Evolutionary conservation across 495 filamentous ascomycete species (phyloP), one percentile per base, ranked within the genome.

Genomic region (Tuber borchii): DNA sequence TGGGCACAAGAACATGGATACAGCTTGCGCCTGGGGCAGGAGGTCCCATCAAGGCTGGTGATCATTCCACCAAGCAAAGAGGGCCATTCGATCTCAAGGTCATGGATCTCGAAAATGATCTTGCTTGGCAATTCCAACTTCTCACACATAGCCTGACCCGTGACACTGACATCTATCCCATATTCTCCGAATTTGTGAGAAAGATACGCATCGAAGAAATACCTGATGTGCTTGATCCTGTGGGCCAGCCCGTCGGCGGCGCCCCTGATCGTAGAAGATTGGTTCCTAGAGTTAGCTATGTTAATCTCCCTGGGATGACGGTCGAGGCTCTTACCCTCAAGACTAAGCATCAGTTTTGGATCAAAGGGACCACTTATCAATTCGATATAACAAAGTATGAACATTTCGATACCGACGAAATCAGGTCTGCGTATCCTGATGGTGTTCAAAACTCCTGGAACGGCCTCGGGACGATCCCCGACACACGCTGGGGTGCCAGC

Each of bases 351-450:
- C 79, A 80, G 26, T 83, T 77, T 73, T 81, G 73, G 74, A 76
- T 83, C 44, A 71, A 48, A 14, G 76, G 46, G 44, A 81, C 81
- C 10, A 69, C 61, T 2, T 83, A 81, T 56, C 71, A 77, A 31
- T 83, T 83, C n/a, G 82, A 83, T 61, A 68, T 83, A 69, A 83
- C 81, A 16, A 74, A 75, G 26, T 83, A 83, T 56, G 82, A 83
- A 69, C 56, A 65, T 37, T 79, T 82, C 34, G 72, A 73, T 17
- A 75, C 76, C n/a, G 45, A 77, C 39, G 70, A 75, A 39, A 74
- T 82, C 56, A 72, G 73, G 20, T 69, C 48, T 20, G 69, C 75
- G 19, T 83, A 73, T 71, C 70, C 73, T 17, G 37, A 71, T 4
- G 73, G 61, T 12, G 73, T 83, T 44, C 72, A 61, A 2, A 70